Evolutionary conservation across 805 yeast genomes (phyloP).

Genomic region (Lipomyces sp.): DNA sequence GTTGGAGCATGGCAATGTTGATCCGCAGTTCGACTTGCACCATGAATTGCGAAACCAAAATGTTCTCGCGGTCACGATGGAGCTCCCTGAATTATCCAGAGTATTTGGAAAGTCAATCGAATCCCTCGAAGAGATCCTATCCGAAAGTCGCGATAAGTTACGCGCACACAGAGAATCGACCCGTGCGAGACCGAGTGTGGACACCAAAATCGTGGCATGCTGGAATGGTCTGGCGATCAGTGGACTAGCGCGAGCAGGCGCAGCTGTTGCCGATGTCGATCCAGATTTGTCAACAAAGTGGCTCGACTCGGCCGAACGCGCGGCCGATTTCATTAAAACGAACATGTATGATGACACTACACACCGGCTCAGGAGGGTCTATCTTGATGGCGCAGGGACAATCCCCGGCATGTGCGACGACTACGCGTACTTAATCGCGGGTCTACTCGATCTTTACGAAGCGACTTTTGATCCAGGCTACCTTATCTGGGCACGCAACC

Average conservation of each 20-base stretch:
- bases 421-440: slow-evolving; percentile 46
- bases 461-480: slow-evolving; percentile 42
- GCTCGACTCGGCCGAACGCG: slow-evolving; percentile 40
- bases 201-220: slow-evolving; percentile 44
- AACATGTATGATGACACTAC: slow-evolving; percentile 39
- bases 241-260: slow-evolving; percentile 45
- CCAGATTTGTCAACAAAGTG: slow-evolving; percentile 32
- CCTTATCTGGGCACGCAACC: slow-evolving; percentile 42
- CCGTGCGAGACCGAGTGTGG: slow-evolving; percentile 44
- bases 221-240: slow-evolving; percentile 50
- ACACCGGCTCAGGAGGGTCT: slow-evolving; percentile 38
- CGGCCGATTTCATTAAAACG: slow-evolving; percentile 40
- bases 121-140: slow-evolving; percentile 39
- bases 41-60: slow-evolving; percentile 44
- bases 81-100: slow-evolving; percentile 42
- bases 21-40: slow-evolving; percentile 44
- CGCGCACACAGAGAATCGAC: slow-evolving; percentile 38
- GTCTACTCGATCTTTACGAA: slow-evolving; percentile 46
- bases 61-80: slow-evolving; percentile 42
- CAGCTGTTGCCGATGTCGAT: slow-evolving; percentile 31
- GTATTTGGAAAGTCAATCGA: slow-evolving; percentile 44
- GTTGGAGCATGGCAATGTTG: slow-evolving; percentile 47
- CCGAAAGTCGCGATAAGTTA: slow-evolving; percentile 39
- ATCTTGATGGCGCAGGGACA: slow-evolving; percentile 18
- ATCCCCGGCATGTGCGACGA: slow-evolving; percentile 46